These are phyloP conservation scores for Epichloe typhina DNA, from an alignment of 2,329 filamentous ascomycete species.

Conservation along the genomic window DNA sequence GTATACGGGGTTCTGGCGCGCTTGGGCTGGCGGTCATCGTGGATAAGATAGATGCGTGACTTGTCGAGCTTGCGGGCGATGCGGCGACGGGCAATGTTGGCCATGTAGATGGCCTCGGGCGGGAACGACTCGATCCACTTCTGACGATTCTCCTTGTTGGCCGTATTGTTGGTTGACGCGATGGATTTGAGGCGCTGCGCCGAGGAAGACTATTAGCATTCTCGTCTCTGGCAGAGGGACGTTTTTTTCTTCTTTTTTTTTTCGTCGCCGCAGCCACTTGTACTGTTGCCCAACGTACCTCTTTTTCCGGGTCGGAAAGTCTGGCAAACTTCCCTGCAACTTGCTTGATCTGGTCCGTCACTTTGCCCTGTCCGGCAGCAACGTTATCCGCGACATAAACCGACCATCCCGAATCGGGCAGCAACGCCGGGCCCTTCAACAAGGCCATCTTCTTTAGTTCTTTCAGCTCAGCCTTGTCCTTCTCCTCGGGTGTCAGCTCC, in stretches of 20 bases:
- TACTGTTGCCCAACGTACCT: slow-evolving; percentile 24
- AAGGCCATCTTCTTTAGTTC: slow-evolving; percentile 29
- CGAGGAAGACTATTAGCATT: not conserved
- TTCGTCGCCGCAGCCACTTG: not conserved
- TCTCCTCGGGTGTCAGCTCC: slow-evolving; percentile 25
- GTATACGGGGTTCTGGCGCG: slow-evolving; percentile 18
- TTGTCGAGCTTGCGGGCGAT: slow-evolving; percentile 24
- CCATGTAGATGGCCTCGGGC: slow-evolving; percentile 25
- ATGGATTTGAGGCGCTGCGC: slow-evolving; percentile 19
- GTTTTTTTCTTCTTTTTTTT: not conserved
- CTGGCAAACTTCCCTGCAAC: slow-evolving; percentile 23
- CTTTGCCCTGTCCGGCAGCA: slow-evolving; percentile 1
- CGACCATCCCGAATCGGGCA: slow-evolving; percentile 22
- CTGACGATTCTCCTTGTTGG: slow-evolving; percentile 27
- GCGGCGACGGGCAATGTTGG: slow-evolving; percentile 33
- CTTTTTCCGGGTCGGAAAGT: slow-evolving; percentile 25
- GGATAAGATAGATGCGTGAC: slow-evolving; percentile 18
- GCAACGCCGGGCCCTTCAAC: slow-evolving; percentile 23
- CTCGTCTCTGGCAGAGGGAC: not conserved
- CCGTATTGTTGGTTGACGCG: slow-evolving; percentile 25
- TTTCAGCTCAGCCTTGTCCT: slow-evolving; percentile 19
- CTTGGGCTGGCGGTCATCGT: slow-evolving; percentile 36
- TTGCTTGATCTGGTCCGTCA: slow-evolving; percentile 13
- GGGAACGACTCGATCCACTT: slow-evolving; percentile 35
- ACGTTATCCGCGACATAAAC: slow-evolving; percentile 25